Evolutionary conservation across 495 filamentous ascomycete genomes (phyloP), one percentile per base, ranked within the genome.

Genomic region (Annulohypoxylon nitens): DNA sequence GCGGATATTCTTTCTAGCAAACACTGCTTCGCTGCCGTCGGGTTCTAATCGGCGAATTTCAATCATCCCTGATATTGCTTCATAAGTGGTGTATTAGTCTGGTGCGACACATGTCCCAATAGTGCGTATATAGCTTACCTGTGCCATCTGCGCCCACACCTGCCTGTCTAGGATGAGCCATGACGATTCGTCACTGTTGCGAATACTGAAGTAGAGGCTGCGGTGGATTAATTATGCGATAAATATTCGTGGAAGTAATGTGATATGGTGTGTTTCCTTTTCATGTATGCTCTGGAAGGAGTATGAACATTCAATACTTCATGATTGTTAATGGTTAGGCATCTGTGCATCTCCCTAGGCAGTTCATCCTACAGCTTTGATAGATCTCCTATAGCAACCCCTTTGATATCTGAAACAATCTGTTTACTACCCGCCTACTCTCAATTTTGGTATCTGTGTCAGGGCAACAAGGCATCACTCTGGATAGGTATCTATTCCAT

Each of bases 1-100:
- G 36, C 48, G 39, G 18, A 74, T 70, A 18, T 67, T 16, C 16
- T 3, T 20, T 7, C 33, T 62, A 16, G 71, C 71, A 36, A 74
- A 74, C 14, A 67, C 63, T 5, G 54, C 62, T 58, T 62, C 57
- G 12, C 41, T 34, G 8, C 41, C 36, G 7, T 7, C 12, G 1
- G 61, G 34, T 10, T 6, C 33, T 16, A 51, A 2, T 3, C 26
- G 48, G 25, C 71, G 71, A 26, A 70, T 11, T 51, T 74, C 66
- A 16, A 67, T 51, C 62, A 74, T 67, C 4, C 1, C 58, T 72
- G 33, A 7, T 30, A 3, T 59, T 5, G 23, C 65, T 47, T 14
- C 2, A 12, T 4, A 16, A 33, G 25, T 4, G 11, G 37, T 11
- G 1, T 37, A 34, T 14, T 10, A 48, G 23, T 36, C 25, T 30